phyloP scores from a whole-genome alignment of 208 protist genomes.

The Trichomonas tenax region DNA sequence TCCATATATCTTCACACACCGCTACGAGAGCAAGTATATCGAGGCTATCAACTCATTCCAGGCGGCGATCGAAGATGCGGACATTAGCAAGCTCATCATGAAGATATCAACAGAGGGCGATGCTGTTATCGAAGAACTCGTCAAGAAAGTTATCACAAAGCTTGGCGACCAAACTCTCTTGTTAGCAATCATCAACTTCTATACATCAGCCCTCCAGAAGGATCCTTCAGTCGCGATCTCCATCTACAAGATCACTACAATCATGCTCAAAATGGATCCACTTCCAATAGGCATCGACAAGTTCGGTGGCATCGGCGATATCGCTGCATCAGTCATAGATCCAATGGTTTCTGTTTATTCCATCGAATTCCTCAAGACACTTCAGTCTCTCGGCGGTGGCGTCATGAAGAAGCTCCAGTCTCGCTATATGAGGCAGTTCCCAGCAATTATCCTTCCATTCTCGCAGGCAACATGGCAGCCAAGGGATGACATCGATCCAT shows the following conservation, averaged over 20 bases:
- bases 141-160: neutral
- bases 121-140: neutral
- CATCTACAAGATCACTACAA: neutral
- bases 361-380: neutral
- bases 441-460: neutral
- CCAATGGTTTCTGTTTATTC: neutral
- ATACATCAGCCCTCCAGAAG: neutral
- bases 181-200: neutral
- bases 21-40: neutral
- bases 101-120: neutral
- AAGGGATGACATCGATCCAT: neutral
- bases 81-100: neutral
- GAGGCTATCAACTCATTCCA: neutral
- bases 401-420: neutral
- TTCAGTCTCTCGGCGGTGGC: neutral
- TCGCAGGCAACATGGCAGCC: neutral
- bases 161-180: neutral
- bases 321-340: neutral
- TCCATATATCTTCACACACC: neutral
- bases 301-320: neutral
- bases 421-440: neutral
- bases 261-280: neutral
- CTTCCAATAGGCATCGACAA: neutral
- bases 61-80: neutral
- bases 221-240: neutral